Conservation (phyloP, 306 rosid genomes). For the Albizia julibrissin region DNA sequence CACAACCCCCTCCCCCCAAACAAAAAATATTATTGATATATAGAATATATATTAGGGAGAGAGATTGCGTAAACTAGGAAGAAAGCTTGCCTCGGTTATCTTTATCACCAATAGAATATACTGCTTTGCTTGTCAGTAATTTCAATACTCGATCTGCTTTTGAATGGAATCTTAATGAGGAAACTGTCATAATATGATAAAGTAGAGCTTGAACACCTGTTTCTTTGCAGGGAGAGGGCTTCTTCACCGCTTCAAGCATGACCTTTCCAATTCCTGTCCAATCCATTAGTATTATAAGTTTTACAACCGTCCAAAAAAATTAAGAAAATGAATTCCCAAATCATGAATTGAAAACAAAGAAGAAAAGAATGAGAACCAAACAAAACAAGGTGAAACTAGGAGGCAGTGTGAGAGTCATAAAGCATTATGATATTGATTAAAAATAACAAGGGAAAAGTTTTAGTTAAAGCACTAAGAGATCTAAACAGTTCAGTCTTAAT, state of each 20-base stretch:
- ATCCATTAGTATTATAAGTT: conserved; percentile 7
- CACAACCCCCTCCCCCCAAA: background rate
- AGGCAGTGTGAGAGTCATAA: background rate
- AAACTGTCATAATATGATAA: conserved; percentile 66
- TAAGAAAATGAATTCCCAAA: conserved; percentile 10
- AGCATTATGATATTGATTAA: background rate
- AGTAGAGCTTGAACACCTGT: conserved; percentile 67
- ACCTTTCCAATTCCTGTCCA: conserved; percentile 46
- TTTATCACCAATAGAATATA: conserved; percentile 46
- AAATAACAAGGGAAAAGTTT: background rate
- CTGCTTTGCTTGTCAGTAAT: conserved; percentile 52
- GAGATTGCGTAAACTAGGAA: conserved; percentile 17
- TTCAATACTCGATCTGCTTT: conserved; percentile 73
- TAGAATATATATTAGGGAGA: background rate
- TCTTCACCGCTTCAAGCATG: conserved; percentile 60
- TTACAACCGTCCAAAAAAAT: conserved; percentile 22
- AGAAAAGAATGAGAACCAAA: background rate
- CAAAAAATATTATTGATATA: background rate
- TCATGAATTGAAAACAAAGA: background rate
- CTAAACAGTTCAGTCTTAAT: background rate
- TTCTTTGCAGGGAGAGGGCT: conserved; percentile 56
- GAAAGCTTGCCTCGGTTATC: conserved; percentile 53
- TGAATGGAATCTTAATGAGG: conserved; percentile 83
- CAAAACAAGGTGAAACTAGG: background rate
- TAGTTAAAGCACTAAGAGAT: background rate